Conservation (phyloP, 2,329 filamentous ascomycete genomes). For the Stagonosporopsis chrysanthemi region DNA sequence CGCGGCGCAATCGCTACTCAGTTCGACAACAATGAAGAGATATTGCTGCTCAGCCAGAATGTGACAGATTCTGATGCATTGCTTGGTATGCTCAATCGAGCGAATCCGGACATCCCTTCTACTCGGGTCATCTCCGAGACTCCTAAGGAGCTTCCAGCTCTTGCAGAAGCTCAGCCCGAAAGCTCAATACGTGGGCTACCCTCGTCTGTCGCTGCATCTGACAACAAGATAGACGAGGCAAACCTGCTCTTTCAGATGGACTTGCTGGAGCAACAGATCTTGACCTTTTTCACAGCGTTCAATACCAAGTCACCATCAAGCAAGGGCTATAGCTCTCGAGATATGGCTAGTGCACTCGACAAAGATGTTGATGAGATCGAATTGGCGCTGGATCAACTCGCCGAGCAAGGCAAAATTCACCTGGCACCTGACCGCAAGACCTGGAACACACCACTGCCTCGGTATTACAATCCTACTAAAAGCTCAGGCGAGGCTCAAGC, state of each 20-base stretch:
- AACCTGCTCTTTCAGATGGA: conserved; percentile 14
- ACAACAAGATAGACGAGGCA: not conserved
- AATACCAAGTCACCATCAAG: not conserved
- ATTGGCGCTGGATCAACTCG: conserved; percentile 8
- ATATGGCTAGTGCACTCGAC: not conserved
- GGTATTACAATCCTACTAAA: not conserved
- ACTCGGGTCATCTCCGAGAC: conserved; percentile 30
- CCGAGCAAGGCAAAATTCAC: conserved; percentile 9
- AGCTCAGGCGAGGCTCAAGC: not conserved
- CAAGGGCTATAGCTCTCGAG: not conserved
- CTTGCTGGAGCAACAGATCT: conserved; percentile 5
- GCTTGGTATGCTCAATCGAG: conserved; percentile 11
- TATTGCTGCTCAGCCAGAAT: conserved; percentile 17
- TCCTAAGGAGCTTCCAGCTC: conserved; percentile 17
- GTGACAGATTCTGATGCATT: conserved; percentile 9
- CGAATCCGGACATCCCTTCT: conserved; percentile 4
- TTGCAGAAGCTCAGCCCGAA: not conserved
- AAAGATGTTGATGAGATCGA: conserved; percentile 5
- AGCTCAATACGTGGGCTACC: too few species aligned
- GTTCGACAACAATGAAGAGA: not conserved
- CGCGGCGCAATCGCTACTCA: conserved; percentile 1
- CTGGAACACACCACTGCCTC: conserved; percentile 10
- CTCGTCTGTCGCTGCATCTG: not conserved
- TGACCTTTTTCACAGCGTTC: conserved; percentile 2
- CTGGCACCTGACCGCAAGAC: conserved; percentile 7